phyloP scores from a whole-genome alignment of 495 filamentous ascomycete species.

The Penicillium desertorum region DNA sequence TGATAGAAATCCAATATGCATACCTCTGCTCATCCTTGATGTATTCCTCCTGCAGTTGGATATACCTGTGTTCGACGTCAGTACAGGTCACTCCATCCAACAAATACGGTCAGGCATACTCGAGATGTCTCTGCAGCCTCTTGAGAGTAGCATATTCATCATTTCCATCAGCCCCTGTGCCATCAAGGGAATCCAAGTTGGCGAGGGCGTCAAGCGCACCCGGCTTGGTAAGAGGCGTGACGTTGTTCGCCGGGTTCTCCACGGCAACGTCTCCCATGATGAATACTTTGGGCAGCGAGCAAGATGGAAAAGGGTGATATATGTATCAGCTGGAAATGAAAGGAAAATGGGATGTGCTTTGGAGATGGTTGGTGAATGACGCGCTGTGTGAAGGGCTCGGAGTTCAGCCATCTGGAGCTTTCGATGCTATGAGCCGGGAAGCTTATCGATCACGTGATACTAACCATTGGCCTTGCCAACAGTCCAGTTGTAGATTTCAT shows the following conservation, averaged over 20 bases:
- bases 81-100: conserved; percentile 10
- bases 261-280: conserved; percentile 82
- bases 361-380: conserved; percentile 18
- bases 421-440: conserved; percentile 21
- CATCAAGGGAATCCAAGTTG: conserved; percentile 86
- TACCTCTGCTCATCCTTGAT: conserved; percentile 99
- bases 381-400: conserved; percentile 22
- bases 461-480: neutral
- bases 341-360: neutral
- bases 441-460: conserved; percentile 24
- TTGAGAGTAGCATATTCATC: conserved; percentile 96
- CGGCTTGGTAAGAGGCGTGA: conserved; percentile 74
- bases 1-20: neutral
- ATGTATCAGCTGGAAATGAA: conserved; percentile 2
- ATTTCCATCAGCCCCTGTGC: conserved; percentile 71
- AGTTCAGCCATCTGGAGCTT: conserved; percentile 19
- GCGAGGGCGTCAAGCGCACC: conserved; percentile 76
- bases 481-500: neutral
- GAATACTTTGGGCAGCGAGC: conserved; percentile 13
- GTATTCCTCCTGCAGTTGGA: conserved; percentile 98
- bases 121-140: conserved; percentile 90
- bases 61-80: conserved; percentile 63
- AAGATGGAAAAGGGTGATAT: conserved; percentile 2
- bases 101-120: conserved; percentile 53
- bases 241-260: conserved; percentile 71